phyloP scores from a whole-genome alignment of 495 filamentous ascomycete species.

The Opeltia flavorubescens region DNA sequence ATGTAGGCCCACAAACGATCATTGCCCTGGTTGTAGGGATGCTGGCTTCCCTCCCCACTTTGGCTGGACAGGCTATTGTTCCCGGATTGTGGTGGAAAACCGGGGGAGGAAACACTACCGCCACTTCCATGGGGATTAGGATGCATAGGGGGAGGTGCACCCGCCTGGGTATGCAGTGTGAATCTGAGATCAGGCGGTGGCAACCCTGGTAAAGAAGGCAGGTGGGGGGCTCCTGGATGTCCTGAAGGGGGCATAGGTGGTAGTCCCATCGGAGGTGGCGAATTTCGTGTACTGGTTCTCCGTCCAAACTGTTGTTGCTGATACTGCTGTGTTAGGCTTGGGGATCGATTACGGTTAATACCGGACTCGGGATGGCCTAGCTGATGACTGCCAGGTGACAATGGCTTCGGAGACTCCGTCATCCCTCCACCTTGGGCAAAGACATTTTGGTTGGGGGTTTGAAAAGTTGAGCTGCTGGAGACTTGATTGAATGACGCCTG shows the following conservation, averaged over 20 bases:
- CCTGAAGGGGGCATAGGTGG: conserved; percentile 12
- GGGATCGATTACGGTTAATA: conserved; percentile 50
- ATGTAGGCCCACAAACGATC: conserved; percentile 35
- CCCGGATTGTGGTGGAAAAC: conserved; percentile 2
- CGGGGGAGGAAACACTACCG: neutral
- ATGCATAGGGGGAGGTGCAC: conserved; percentile 9
- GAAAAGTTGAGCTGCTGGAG: conserved; percentile 28
- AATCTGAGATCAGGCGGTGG: conserved; percentile 33
- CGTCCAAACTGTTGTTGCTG: conserved; percentile 54
- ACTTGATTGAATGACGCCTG: conserved; percentile 34
- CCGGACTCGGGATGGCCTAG: conserved; percentile 34
- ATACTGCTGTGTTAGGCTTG: conserved; percentile 51
- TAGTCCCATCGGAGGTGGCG: conserved; percentile 22
- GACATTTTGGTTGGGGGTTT: conserved; percentile 18
- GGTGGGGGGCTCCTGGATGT: conserved; percentile 28
- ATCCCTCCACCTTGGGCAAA: conserved; percentile 56
- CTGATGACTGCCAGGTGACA: conserved; percentile 62
- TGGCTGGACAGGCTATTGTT: conserved; percentile 24
- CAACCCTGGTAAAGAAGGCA: conserved; percentile 38
- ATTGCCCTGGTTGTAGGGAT: conserved; percentile 17
- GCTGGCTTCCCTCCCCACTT: conserved; percentile 13
- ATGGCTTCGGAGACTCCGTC: conserved; percentile 76
- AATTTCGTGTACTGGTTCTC: conserved; percentile 23
- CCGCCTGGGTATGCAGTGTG: conserved; percentile 23
- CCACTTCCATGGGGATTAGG: conserved; percentile 5